phyloP scores from a whole-genome alignment of 2,329 filamentous ascomycete genomes.

The Colletotrichum sp. region DNA sequence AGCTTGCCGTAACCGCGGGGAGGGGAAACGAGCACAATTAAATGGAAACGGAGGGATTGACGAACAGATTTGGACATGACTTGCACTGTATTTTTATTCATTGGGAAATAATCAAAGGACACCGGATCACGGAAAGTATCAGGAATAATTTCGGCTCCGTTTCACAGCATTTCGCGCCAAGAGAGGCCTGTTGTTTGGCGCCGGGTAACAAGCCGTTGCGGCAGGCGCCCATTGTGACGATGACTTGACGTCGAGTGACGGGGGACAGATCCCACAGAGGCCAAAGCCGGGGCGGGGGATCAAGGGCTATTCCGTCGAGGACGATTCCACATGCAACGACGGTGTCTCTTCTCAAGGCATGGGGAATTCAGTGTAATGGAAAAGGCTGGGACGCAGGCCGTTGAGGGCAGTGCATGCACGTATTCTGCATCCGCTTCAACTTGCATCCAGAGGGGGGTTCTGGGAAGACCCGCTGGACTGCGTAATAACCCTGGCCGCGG shows the following conservation, averaged over 20 bases:
- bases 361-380: neutral
- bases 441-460: neutral
- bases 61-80: conserved; percentile 5
- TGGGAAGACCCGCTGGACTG: neutral
- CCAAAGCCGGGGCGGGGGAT: neutral
- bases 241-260: neutral
- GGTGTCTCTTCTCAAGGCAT: neutral
- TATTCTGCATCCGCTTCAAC: neutral
- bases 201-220: neutral
- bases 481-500: neutral
- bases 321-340: neutral
- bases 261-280: neutral
- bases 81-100: conserved; percentile 11
- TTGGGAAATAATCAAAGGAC: neutral
- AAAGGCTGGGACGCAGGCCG: conserved; percentile 9
- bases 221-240: neutral
- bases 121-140: neutral
- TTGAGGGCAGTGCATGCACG: conserved; percentile 11
- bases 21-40: neutral
- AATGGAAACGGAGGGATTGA: conserved; percentile 6
- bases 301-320: neutral
- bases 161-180: neutral
- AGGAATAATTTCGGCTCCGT: conserved; percentile 10
- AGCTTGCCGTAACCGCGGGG: neutral
- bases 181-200: neutral